Evolutionary conservation across 768 basidiomycete genomes (phyloP).

Genomic region (Mycena belliarum): DNA sequence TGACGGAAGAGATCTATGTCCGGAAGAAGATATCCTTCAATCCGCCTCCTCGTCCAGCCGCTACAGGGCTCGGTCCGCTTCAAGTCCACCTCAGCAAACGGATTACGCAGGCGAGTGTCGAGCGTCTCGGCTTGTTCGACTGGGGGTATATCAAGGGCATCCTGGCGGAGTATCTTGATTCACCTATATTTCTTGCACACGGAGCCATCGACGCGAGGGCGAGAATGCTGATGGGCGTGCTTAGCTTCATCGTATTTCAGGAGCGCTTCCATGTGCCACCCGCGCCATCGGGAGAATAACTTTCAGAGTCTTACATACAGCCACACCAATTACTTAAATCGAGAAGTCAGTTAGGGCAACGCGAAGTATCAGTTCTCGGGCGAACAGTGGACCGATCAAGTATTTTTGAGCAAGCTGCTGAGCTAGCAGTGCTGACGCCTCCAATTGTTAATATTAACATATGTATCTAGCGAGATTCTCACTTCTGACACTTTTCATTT

Average conservation of each 20-base stretch:
- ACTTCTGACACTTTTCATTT: too few relatives aligned
- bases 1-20: slow-evolving; percentile 16
- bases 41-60: slow-evolving; percentile 1
- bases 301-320: too few relatives aligned
- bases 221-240: slow-evolving; percentile 7
- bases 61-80: slow-evolving; percentile 1
- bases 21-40: slow-evolving; percentile 19
- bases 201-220: slow-evolving; percentile 15
- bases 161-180: slow-evolving; percentile 1
- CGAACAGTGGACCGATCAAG: too few relatives aligned
- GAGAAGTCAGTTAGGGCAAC: too few relatives aligned
- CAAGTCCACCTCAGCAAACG: slow-evolving; percentile 15
- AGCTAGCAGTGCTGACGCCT: too few relatives aligned
- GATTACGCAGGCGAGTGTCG: slow-evolving; percentile 10
- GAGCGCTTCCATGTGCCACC: background rate
- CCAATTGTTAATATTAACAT: too few relatives aligned
- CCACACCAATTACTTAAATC: too few relatives aligned
- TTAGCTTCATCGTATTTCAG: slow-evolving; percentile 20
- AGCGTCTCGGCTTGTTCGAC: slow-evolving; percentile 11
- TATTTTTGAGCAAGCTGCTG: too few relatives aligned
- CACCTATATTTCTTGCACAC: slow-evolving; percentile 4
- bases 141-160: slow-evolving; percentile 4
- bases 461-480: too few relatives aligned
- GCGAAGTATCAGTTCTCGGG: too few relatives aligned
- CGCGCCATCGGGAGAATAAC: too few relatives aligned